Conservation (phyloP, 176 grass and related monocot species). For the Hsuehochloa calcarea region DNA sequence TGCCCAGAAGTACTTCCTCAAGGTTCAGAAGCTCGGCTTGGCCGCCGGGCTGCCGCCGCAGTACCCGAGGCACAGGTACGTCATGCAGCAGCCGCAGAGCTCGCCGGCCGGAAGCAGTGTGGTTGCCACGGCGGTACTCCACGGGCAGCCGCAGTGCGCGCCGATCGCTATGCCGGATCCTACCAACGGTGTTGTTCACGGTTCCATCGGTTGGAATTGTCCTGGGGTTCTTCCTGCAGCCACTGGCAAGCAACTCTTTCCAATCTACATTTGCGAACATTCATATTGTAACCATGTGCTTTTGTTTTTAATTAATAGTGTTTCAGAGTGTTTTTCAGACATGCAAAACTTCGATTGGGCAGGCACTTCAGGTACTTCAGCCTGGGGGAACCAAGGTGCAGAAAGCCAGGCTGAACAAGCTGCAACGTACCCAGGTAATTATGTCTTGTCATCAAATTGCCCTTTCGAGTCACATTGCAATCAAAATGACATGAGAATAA, state of each 20-base stretch:
- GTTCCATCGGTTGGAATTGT: conserved; percentile 32
- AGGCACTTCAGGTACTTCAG: conserved; percentile 27
- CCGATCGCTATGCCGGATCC: conserved; percentile 14
- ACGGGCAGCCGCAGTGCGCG: conserved; percentile 15
- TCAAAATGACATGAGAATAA: background rate
- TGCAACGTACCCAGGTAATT: conserved; percentile 29
- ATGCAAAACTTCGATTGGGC: conserved; percentile 48
- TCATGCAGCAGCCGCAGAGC: conserved; percentile 23
- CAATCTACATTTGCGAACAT: background rate
- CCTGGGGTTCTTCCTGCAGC: conserved; percentile 1
- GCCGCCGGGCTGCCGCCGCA: conserved; percentile 63
- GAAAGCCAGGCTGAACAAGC: background rate
- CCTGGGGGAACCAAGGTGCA: conserved; percentile 17
- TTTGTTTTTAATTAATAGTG: background rate
- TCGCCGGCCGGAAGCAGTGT: background rate
- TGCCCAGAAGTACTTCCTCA: conserved; percentile 94
- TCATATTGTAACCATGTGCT: background rate
- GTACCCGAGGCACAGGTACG: conserved; percentile 45
- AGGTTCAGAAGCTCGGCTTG: conserved; percentile 80
- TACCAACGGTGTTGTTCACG: background rate
- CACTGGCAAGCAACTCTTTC: conserved; percentile 15
- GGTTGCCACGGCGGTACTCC: background rate
- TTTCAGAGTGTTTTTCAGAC: conserved; percentile 4
- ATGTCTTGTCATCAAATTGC: background rate
- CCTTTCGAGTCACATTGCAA: background rate